These are phyloP conservation scores for Fusarium lyarnte DNA, from an alignment of 2,329 filamentous ascomycete species.

Conservation along the genomic window DNA sequence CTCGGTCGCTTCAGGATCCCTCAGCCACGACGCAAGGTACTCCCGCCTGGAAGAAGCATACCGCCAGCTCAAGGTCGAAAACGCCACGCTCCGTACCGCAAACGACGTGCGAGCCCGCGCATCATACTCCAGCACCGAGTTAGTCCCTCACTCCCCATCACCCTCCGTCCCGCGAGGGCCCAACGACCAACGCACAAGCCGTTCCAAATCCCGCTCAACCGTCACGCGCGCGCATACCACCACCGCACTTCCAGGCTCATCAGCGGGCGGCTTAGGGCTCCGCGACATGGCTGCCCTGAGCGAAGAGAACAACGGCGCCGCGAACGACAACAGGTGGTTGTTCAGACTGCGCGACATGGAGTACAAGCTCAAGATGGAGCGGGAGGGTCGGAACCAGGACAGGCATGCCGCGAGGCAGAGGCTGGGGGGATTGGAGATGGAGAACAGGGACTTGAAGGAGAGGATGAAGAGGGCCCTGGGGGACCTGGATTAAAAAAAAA, in stretches of 20 bases:
- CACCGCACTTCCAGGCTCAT: constrained; percentile 41
- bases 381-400: constrained; percentile 86
- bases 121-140: constrained; percentile 53
- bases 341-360: constrained; percentile 88
- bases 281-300: constrained; percentile 44
- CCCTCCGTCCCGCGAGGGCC: constrained; percentile 63
- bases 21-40: constrained; percentile 57
- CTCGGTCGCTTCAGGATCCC: constrained; percentile 61
- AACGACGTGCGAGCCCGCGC: constrained; percentile 66
- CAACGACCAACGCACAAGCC: constrained; percentile 54
- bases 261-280: constrained; percentile 36
- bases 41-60: constrained; percentile 68
- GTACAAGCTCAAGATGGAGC: constrained; percentile 85
- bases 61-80: constrained; percentile 70
- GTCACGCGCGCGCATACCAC: constrained; percentile 46
- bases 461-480: constrained; percentile 60
- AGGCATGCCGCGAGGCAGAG: constrained; percentile 83
- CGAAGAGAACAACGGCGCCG: constrained; percentile 32
- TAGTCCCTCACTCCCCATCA: constrained; percentile 58
- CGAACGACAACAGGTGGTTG: constrained; percentile 79
- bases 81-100: constrained; percentile 74
- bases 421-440: constrained; percentile 77
- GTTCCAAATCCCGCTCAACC: constrained; percentile 46
- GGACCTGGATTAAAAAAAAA: constrained; percentile 41
- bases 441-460: constrained; percentile 75